Conservation (phyloP, 2,329 filamentous ascomycete species). For the Clarireedia hainanense region DNA sequence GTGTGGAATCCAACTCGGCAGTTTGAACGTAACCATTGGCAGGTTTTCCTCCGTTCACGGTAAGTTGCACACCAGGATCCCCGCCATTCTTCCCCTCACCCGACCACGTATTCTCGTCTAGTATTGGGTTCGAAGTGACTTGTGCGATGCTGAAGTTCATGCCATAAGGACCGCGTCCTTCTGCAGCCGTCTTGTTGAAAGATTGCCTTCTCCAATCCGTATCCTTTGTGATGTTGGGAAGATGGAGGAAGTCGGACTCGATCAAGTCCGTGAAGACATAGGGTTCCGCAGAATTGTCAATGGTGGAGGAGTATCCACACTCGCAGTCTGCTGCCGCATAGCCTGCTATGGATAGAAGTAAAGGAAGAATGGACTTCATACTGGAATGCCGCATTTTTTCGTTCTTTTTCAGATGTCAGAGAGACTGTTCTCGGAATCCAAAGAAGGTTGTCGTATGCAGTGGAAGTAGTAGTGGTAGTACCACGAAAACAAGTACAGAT, state of each 20-base stretch:
- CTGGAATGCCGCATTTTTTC: not conserved
- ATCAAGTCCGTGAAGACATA: conserved; percentile 60
- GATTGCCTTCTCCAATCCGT: conserved; percentile 59
- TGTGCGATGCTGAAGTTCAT: conserved; percentile 54
- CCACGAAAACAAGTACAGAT: conserved; percentile 1
- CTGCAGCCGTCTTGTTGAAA: conserved; percentile 55
- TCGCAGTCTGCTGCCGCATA: conserved; percentile 42
- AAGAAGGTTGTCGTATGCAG: not conserved
- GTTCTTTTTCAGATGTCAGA: not conserved
- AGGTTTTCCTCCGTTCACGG: conserved; percentile 38
- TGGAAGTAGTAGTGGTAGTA: not conserved
- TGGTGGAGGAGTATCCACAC: conserved; percentile 60
- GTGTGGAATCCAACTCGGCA: conserved; percentile 55
- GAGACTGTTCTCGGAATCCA: not conserved
- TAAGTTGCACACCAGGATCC: conserved; percentile 47
- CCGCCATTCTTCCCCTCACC: conserved; percentile 38
- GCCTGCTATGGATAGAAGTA: not conserved
- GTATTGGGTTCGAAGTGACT: conserved; percentile 44
- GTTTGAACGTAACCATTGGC: conserved; percentile 46
- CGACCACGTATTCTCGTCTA: conserved; percentile 34
- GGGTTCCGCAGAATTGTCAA: conserved; percentile 31
- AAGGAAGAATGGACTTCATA: not conserved
- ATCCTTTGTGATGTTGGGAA: conserved; percentile 40
- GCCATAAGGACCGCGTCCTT: conserved; percentile 52
- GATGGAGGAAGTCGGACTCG: conserved; percentile 63